These are phyloP conservation scores for Rhododendron vialii DNA, from an alignment of 148 eudicot genomes.

Conservation along the genomic window DNA sequence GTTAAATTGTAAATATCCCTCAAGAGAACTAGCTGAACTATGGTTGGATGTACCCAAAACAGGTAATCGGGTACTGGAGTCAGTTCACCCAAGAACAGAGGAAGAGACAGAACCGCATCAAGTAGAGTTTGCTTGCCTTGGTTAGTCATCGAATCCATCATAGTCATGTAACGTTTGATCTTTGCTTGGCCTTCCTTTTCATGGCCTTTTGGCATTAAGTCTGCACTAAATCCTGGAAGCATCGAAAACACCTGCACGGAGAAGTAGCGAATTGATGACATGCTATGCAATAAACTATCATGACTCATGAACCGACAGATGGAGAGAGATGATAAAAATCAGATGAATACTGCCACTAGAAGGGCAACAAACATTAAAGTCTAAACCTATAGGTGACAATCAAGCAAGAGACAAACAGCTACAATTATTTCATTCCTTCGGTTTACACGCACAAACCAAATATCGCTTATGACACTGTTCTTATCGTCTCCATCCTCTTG, in stretches of 20 bases:
- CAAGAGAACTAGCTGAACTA: neutral
- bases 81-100: neutral
- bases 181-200: constrained; percentile 96
- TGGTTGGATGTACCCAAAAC: neutral
- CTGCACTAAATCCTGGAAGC: constrained; percentile 88
- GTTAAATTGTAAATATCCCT: neutral
- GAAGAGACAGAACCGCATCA: neutral
- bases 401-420: neutral
- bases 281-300: neutral
- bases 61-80: neutral
- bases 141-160: constrained; percentile 99
- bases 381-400: neutral
- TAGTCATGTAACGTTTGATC: constrained; percentile 93
- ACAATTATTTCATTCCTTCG: neutral
- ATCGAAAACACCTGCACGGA: constrained; percentile 70
- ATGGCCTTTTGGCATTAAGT: constrained; percentile 87
- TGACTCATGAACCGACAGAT: neutral
- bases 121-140: constrained; percentile 52
- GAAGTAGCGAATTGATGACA: neutral
- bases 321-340: neutral
- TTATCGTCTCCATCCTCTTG: neutral
- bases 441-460: neutral
- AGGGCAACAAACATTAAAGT: neutral
- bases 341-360: neutral
- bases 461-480: neutral